Conservation (phyloP, 768 basidiomycete genomes). For the Terana coerulea region DNA sequence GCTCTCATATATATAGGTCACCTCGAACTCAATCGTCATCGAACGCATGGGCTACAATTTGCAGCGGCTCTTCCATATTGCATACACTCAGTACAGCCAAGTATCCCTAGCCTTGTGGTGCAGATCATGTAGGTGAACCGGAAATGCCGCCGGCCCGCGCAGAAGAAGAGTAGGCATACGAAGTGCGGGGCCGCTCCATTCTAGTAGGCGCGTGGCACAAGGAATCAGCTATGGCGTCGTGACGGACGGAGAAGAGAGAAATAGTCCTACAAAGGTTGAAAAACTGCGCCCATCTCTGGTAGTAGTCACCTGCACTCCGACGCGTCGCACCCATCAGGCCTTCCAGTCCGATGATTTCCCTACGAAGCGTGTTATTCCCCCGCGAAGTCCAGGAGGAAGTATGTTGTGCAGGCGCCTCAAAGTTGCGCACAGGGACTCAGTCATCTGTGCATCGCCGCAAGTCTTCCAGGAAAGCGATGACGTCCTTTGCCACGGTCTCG, state of each 20-base stretch:
- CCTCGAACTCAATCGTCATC: no score
- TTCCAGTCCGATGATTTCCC: constrained; percentile 3
- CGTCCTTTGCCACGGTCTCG: constrained; percentile 31
- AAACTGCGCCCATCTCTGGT: not conserved
- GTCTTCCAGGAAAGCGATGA: constrained; percentile 51
- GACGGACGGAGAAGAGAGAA: not conserved
- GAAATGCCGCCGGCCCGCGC: constrained; percentile 1
- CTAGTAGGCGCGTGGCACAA: not conserved
- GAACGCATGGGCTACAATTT: no score
- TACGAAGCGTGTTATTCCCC: no score
- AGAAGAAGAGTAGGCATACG: not conserved
- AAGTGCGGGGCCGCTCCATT: not conserved
- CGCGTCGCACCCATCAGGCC: not conserved
- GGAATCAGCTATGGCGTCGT: not conserved
- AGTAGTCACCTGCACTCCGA: not conserved
- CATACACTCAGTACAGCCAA: no score
- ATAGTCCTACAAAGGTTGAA: not conserved
- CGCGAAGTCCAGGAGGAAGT: no score
- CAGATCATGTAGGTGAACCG: not conserved
- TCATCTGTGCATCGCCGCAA: constrained; percentile 24
- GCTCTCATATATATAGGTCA: no score
- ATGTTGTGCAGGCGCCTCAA: no score
- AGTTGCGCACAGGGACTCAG: constrained; percentile 2
- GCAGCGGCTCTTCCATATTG: no score
- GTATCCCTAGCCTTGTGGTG: not conserved